A percentile compares a stretch with the other conserved stretches of the same genome.
Evolutionary conservation across 768 basidiomycete genomes (phyloP).

Genomic region (Pleurotus djamor): DNA sequence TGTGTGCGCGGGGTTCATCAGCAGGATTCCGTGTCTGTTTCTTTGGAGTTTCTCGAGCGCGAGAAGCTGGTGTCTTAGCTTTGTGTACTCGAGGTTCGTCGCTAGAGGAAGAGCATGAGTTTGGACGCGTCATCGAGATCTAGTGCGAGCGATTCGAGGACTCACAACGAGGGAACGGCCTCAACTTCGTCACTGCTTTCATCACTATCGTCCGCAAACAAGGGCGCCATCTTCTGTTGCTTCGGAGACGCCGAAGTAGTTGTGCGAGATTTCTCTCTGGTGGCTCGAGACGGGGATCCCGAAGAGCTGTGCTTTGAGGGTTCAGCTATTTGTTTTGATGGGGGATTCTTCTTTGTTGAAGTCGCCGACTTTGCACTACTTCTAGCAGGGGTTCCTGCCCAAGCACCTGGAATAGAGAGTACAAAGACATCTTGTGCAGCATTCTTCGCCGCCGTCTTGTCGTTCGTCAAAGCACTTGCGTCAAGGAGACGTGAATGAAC

Average conservation of each 20-base stretch:
- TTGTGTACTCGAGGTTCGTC: neutral
- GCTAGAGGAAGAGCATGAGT: neutral
- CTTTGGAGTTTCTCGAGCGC: neutral
- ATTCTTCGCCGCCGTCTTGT: neutral
- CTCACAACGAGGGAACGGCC: neutral
- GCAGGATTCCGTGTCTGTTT: no score
- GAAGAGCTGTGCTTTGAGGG: slow-evolving; percentile 16
- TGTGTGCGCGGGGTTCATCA: no score
- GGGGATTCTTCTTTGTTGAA: neutral
- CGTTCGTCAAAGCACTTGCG: neutral
- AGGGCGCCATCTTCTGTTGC: slow-evolving; percentile 10
- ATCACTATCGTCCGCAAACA: slow-evolving; percentile 28
- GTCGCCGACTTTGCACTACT: neutral
- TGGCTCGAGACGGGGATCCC: slow-evolving; percentile 7
- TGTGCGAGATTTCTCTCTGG: no score
- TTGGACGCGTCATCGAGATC: no score
- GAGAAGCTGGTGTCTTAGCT: neutral
- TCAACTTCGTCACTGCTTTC: slow-evolving; percentile 10
- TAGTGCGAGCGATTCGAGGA: no score
- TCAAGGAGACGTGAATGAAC: slow-evolving; percentile 3
- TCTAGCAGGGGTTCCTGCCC: neutral
- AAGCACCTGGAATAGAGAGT: neutral
- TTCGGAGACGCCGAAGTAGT: neutral
- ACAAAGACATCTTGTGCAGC: neutral
- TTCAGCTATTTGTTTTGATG: no score